These are phyloP conservation scores for Inosperma sp. DNA, from an alignment of 768 basidiomycete species.

Conservation along the genomic window DNA sequence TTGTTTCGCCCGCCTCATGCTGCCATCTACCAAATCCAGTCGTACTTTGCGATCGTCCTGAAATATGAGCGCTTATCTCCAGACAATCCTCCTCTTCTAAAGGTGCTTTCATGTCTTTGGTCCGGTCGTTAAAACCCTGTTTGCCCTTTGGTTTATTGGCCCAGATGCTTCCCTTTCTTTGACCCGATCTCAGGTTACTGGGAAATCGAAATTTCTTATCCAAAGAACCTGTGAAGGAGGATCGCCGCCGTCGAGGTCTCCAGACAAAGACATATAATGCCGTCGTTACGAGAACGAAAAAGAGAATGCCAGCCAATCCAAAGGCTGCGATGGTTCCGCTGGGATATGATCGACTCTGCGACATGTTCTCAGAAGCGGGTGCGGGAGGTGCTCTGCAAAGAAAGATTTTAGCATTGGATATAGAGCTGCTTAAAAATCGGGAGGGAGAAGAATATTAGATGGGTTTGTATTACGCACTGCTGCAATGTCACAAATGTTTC, in stretches of 20 bases:
- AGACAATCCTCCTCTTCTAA: background rate
- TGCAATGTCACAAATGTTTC: constrained; percentile 31
- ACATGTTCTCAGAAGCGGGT: constrained; percentile 17
- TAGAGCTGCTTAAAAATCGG: background rate
- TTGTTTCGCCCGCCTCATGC: constrained; percentile 32
- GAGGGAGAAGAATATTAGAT: background rate
- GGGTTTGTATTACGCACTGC: background rate
- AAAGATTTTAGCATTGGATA: constrained; percentile 2
- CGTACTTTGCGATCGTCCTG: constrained; percentile 18
- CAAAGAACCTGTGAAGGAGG: too few species aligned
- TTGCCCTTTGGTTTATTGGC: too few species aligned
- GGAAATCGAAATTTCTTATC: too few species aligned
- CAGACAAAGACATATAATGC: constrained; percentile 42
- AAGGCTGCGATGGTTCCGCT: constrained; percentile 66
- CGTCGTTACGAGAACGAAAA: constrained; percentile 41
- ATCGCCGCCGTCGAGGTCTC: constrained; percentile 44
- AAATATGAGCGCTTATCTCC: constrained; percentile 2
- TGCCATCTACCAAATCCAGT: constrained; percentile 45
- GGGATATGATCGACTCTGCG: constrained; percentile 10
- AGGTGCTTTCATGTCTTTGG: too few species aligned
- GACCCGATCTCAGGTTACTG: too few species aligned
- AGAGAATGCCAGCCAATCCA: constrained; percentile 51
- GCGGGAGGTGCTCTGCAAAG: constrained; percentile 18
- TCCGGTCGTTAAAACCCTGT: too few species aligned
- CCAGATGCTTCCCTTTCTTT: background rate